phyloP scores from a whole-genome alignment of 148 eudicot species.

The Chenopodium album region DNA sequence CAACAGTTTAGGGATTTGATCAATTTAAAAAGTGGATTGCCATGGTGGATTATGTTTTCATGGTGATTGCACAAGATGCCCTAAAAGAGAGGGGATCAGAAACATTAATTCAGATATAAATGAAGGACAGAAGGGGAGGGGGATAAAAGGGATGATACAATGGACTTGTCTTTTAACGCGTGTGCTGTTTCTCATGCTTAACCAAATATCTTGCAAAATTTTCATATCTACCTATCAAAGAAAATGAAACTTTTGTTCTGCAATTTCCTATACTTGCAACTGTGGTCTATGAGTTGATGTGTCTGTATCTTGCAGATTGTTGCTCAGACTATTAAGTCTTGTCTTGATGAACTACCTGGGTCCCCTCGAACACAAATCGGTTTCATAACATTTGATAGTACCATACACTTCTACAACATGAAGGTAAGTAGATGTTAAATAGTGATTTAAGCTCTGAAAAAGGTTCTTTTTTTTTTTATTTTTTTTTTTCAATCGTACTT shows the following conservation, averaged over 20 bases:
- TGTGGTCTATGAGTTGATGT: slow-evolving; percentile 8
- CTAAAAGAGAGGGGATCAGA: background rate
- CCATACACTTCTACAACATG: slow-evolving; percentile 91
- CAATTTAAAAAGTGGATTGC: background rate
- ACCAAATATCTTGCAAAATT: background rate
- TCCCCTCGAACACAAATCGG: slow-evolving; percentile 91
- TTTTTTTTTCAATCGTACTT: background rate
- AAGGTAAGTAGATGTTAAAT: slow-evolving; percentile 55
- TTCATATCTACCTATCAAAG: background rate
- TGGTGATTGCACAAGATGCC: background rate
- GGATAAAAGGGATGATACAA: background rate
- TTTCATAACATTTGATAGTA: slow-evolving; percentile 95
- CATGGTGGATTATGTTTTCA: background rate
- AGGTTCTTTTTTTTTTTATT: background rate
- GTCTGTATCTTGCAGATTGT: slow-evolving; percentile 54
- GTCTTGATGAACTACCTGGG: slow-evolving; percentile 86
- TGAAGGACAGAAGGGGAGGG: background rate
- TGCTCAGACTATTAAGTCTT: slow-evolving; percentile 85
- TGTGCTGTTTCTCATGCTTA: background rate
- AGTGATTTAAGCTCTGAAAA: background rate
- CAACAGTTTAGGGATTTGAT: background rate
- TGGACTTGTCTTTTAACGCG: background rate
- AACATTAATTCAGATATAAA: background rate
- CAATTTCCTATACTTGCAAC: background rate
- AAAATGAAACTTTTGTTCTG: background rate